These are phyloP conservation scores for Chlamydomonas sp. DNA, from an alignment of 139 green algal genomes.

Conservation along the genomic window DNA sequence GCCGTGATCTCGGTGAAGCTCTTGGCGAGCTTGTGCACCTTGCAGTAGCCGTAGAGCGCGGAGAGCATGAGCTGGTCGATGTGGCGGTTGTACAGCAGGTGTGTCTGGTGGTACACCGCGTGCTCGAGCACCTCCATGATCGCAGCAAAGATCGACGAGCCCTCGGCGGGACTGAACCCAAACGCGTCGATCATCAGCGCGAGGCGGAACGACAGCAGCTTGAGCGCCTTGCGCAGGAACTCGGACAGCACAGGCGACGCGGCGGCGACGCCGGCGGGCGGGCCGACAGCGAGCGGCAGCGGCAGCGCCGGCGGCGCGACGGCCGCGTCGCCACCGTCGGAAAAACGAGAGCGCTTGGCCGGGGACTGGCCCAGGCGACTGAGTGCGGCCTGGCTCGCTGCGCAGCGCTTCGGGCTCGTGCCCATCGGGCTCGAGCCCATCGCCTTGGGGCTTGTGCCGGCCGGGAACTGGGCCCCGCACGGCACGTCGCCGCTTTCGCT, in stretches of 20 bases:
- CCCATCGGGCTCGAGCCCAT: too few species aligned
- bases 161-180: slow-evolving; percentile 28
- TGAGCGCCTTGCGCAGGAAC: too few species aligned
- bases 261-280: too few species aligned
- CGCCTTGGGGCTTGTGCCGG: too few species aligned
- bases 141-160: slow-evolving; percentile 15
- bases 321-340: too few species aligned
- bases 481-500: too few species aligned
- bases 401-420: too few species aligned
- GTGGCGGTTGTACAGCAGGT: slow-evolving; percentile 83
- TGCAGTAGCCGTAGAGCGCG: slow-evolving; percentile 84
- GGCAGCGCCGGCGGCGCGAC: neutral
- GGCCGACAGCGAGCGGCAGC: neutral
- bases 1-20: slow-evolving; percentile 81
- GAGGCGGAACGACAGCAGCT: slow-evolving; percentile 43
- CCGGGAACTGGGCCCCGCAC: too few species aligned
- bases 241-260: too few species aligned
- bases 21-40: slow-evolving; percentile 54
- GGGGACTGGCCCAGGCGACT: too few species aligned
- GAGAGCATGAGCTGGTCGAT: slow-evolving; percentile 84
- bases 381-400: too few species aligned
- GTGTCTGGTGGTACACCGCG: slow-evolving; percentile 63
- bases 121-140: slow-evolving; percentile 42
- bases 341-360: too few species aligned
- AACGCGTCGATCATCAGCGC: slow-evolving; percentile 26